Conservation (phyloP, 2,329 filamentous ascomycete genomes). For the Capronia epimyces region DNA sequence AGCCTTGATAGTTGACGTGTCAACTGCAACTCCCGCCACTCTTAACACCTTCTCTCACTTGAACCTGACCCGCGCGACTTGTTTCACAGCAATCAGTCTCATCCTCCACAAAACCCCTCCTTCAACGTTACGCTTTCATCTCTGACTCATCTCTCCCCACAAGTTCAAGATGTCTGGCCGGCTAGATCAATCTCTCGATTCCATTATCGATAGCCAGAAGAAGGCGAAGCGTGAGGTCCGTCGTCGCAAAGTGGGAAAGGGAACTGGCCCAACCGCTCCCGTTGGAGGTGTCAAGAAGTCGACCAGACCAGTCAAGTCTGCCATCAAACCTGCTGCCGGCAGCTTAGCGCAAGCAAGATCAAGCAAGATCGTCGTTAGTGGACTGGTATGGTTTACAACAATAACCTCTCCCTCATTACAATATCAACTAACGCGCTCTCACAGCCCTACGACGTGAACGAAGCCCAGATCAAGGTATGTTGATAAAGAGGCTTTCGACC, state of each 20-base stretch:
- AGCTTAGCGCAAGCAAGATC: constrained; percentile 60
- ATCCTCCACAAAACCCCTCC: constrained; percentile 3
- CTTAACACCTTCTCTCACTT: not conserved
- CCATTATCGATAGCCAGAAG: constrained; percentile 79
- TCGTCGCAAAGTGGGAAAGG: constrained; percentile 41
- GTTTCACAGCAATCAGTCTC: not conserved
- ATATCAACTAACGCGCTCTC: constrained; percentile 44
- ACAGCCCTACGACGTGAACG: constrained; percentile 91
- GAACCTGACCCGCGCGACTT: constrained; percentile 6
- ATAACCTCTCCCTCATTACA: not conserved
- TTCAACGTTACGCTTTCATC: constrained; percentile 10
- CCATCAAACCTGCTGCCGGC: constrained; percentile 54
- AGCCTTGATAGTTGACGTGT: not conserved
- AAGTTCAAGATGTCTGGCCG: constrained; percentile 76
- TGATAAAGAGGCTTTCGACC: constrained; percentile 70
- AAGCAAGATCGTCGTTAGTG: constrained; percentile 98
- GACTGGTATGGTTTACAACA: constrained; percentile 66
- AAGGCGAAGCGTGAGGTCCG: constrained; percentile 48
- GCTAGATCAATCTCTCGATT: constrained; percentile 93
- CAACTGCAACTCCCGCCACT: not conserved
- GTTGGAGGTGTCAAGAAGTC: constrained; percentile 83
- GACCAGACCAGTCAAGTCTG: constrained; percentile 46
- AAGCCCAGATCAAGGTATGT: constrained; percentile 99
- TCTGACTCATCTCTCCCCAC: constrained; percentile 11
- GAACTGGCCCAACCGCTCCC: constrained; percentile 51